Percentiles rank a stretch among this genome's conserved stretches.
phyloP scores from a whole-genome alignment of 805 yeast species.

The Saturnispora gosingensis region DNA sequence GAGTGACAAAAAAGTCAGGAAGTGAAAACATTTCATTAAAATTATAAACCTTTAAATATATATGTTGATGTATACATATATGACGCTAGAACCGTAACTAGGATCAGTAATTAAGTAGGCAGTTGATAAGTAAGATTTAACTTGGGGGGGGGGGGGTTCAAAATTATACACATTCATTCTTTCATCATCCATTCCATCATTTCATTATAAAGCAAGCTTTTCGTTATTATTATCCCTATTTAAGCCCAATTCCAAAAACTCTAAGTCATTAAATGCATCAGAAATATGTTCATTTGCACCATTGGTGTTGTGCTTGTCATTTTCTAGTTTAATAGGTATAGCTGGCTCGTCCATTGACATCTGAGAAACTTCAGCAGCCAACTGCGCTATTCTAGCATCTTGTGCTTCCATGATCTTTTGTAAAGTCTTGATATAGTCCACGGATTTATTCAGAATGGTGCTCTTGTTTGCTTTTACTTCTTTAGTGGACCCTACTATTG shows the following conservation, averaged over 20 bases:
- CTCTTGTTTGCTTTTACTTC: slow-evolving; percentile 80
- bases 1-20: background rate
- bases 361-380: slow-evolving; percentile 22
- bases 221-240: background rate
- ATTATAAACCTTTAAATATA: background rate
- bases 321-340: background rate
- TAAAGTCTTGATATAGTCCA: slow-evolving; percentile 66
- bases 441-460: slow-evolving; percentile 64
- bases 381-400: slow-evolving; percentile 34
- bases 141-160: background rate
- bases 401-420: slow-evolving; percentile 52
- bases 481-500: slow-evolving; percentile 29
- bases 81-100: background rate
- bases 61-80: background rate
- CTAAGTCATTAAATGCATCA: slow-evolving; percentile 3
- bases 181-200: background rate
- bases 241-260: slow-evolving; percentile 4
- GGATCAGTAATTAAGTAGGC: background rate
- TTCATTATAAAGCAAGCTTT: background rate
- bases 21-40: background rate
- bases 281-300: background rate
- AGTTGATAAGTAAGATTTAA: background rate
- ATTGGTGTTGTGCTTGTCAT: slow-evolving; percentile 1
- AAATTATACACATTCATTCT: background rate
- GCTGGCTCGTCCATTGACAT: slow-evolving; percentile 1